phyloP scores from a whole-genome alignment of 2,329 filamentous ascomycete species.

The Colletotrichum eremochloae region DNA sequence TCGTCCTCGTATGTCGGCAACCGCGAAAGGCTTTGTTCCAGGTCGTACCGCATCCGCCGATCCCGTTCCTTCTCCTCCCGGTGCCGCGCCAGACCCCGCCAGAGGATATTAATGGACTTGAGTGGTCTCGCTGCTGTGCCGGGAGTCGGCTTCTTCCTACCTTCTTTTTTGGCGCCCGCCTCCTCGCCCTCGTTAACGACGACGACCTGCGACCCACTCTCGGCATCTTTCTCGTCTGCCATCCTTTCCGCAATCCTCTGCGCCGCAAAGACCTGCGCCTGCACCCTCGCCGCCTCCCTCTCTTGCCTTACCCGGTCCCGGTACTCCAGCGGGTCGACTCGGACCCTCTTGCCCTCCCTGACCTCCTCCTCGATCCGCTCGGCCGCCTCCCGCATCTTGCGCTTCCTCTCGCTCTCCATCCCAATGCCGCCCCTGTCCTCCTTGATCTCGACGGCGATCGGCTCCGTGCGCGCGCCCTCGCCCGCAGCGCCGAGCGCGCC shows the following conservation, averaged over 20 bases:
- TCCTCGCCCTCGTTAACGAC: conserved; percentile 1
- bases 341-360: conserved; percentile 70
- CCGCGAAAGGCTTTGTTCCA: conserved; percentile 73
- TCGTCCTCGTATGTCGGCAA: conserved; percentile 77
- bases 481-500: conserved; percentile 75
- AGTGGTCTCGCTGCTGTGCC: conserved; percentile 64
- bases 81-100: conserved; percentile 79
- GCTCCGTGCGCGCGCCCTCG: conserved; percentile 69
- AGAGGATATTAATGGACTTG: conserved; percentile 81
- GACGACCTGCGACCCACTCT: conserved; percentile 6
- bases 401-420: conserved; percentile 84
- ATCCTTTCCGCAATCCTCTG: conserved; percentile 87
- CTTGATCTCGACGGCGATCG: conserved; percentile 82
- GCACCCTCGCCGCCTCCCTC: conserved; percentile 75
- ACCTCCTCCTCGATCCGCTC: conserved; percentile 58
- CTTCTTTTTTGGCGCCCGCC: conserved; percentile 47
- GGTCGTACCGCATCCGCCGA: conserved; percentile 72
- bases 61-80: conserved; percentile 80
- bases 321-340: conserved; percentile 77
- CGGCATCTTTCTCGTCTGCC: conserved; percentile 65
- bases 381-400: conserved; percentile 76
- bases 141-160: conserved; percentile 38
- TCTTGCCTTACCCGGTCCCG: conserved; percentile 79
- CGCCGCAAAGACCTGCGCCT: conserved; percentile 79
- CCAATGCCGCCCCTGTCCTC: conserved; percentile 88